Base-by-base conservation (phyloP, 345 rosid genomes). In the Garcia nutans region DNA sequence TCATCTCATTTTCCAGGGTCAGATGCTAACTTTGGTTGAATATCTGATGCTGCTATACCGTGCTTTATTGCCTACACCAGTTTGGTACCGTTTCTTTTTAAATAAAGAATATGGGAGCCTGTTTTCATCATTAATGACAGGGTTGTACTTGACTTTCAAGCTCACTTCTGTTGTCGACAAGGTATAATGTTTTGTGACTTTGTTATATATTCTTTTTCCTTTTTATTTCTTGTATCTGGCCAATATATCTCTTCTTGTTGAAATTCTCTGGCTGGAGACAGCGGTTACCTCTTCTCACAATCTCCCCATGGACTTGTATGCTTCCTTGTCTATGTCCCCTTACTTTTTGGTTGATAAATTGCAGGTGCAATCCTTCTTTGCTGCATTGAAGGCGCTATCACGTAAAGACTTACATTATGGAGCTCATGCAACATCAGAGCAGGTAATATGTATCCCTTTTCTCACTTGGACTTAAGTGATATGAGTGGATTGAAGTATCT, bases 391-490 rank as follows among this genome's bases (percentile, higher is more conserved):
- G 87, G 96, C 99, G 20, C 81, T 96, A 77, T 93, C 96, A 3
- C 97, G 92, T 67, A 96, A 93, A 83, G 99, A 93, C 80, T 89
- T 96, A 75, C 96, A 96, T 76, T 96, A 96, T 70, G 99, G 99
- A 74, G 97, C 99, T 23, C 84, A 91, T 89, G 99, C 99, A 76
- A 96, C 99, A 63, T 71, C 92, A 10, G 99, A 96, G 85, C 98
- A 96, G 98, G 99, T 96, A 86, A 22, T 75, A 31, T 77, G 70
- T 52, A 73, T 68, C 65, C 63, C 73, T 16, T 28, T 7, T 76
- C 60, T 68, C 23, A 9, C 47, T 77, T 33, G 63, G 8, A 6
- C 44, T 10, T 58, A 20, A 24, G 22, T 60, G 45, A 63, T 52
- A 5, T 31, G 15, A 16, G 16, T 55, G 45, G 17, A 3, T 47